phyloP scores from a whole-genome alignment of 768 basidiomycete genomes.

The Lactarius psammicola region DNA sequence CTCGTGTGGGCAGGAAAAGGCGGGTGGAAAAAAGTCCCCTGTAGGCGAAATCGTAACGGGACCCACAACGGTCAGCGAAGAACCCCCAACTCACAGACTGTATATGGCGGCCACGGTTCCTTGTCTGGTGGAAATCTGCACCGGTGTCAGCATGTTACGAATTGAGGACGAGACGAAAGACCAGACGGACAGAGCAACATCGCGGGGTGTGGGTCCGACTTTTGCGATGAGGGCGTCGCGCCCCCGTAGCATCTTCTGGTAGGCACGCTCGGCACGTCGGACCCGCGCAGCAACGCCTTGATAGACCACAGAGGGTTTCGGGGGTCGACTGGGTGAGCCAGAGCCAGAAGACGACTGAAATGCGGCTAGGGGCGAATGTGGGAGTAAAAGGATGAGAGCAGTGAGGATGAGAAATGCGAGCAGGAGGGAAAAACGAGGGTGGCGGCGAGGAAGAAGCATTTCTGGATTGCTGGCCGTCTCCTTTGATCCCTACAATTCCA shows the following conservation, averaged over 20 bases:
- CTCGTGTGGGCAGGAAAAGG: constrained; percentile 46
- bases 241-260: constrained; percentile 23
- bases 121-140: constrained; percentile 28
- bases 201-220: constrained; percentile 21
- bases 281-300: constrained; percentile 17
- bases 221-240: constrained; percentile 26
- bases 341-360: not conserved
- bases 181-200: constrained; percentile 22
- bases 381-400: constrained; percentile 25
- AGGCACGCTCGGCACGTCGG: constrained; percentile 24
- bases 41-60: not conserved
- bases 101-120: constrained; percentile 29
- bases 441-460: constrained; percentile 22
- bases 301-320: not conserved
- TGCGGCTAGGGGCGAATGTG: constrained; percentile 3
- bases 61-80: not conserved
- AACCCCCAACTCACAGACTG: constrained; percentile 21
- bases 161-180: not conserved
- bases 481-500: not conserved
- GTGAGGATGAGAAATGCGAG: constrained; percentile 22
- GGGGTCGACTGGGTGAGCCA: not conserved
- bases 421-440: constrained; percentile 28
- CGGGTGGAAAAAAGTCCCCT: constrained; percentile 49
- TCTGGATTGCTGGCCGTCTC: not conserved
- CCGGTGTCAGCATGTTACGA: not conserved